Percentiles rank a stretch among this genome's conserved stretches.
phyloP scores from a whole-genome alignment of 2,329 filamentous ascomycete species.

The Arthrinium phaeospermum region DNA sequence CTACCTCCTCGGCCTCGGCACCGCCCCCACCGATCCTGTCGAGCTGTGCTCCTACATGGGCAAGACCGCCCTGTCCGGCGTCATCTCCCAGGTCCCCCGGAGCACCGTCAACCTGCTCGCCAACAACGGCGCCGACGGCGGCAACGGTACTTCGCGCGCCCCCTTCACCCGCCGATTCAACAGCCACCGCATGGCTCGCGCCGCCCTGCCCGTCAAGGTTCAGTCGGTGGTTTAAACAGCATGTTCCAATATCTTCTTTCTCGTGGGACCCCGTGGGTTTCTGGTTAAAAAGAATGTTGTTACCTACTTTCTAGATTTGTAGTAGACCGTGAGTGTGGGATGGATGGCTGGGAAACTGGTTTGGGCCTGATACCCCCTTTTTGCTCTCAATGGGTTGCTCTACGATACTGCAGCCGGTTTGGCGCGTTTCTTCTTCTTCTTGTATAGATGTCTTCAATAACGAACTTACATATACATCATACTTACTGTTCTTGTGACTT shows the following conservation, averaged over 20 bases:
- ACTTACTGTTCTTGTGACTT: background rate
- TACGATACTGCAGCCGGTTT: slow-evolving; percentile 6
- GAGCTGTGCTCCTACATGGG: slow-evolving; percentile 41
- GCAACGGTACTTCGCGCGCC: background rate
- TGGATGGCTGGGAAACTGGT: slow-evolving; percentile 7
- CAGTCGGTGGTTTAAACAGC: background rate
- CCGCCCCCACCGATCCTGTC: background rate
- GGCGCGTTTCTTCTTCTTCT: background rate
- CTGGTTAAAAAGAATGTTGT: background rate
- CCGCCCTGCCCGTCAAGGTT: background rate
- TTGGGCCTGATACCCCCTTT: slow-evolving; percentile 8
- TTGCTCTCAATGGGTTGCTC: slow-evolving; percentile 4
- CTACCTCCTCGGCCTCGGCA: slow-evolving; percentile 37
- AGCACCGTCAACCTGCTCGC: slow-evolving; percentile 43
- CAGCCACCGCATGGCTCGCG: background rate
- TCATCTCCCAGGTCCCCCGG: slow-evolving; percentile 43
- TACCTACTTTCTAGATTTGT: slow-evolving; percentile 3
- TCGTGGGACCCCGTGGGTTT: background rate
- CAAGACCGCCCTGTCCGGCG: slow-evolving; percentile 45
- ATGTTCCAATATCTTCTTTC: background rate
- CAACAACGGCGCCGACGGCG: slow-evolving; percentile 39
- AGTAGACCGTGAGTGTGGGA: background rate
- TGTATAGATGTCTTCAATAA: background rate
- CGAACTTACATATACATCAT: background rate
- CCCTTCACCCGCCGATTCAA: background rate